Conservation (phyloP, 345 rosid species). For the Tarenaya hassleriana region DNA sequence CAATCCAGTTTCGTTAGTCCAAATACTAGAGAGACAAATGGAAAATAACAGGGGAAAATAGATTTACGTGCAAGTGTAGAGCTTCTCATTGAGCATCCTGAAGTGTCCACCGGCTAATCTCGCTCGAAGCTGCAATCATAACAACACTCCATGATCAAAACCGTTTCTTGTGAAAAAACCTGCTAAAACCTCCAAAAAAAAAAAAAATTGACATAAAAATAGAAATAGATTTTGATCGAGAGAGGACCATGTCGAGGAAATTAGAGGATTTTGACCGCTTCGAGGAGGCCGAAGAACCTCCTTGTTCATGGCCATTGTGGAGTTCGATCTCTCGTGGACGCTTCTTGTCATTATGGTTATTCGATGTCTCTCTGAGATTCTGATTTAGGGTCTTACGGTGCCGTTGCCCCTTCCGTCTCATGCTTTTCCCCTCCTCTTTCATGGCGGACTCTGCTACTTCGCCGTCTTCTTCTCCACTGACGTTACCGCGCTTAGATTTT, state of each 20-base stretch:
- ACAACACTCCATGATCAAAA: neutral
- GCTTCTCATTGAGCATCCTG: conserved; percentile 89
- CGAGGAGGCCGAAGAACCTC: conserved; percentile 23
- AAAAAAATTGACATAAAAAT: neutral
- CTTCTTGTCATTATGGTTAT: conserved; percentile 21
- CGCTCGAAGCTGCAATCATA: conserved; percentile 60
- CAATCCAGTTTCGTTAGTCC: too few species aligned
- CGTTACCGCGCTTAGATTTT: too few species aligned
- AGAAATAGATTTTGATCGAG: conserved; percentile 15
- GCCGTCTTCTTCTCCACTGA: too few species aligned
- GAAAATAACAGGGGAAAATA: neutral
- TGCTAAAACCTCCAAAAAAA: neutral
- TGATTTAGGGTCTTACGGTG: conserved; percentile 24
- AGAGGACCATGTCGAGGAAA: conserved; percentile 51
- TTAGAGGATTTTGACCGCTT: conserved; percentile 32
- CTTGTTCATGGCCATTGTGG: conserved; percentile 1
- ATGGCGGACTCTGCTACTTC: conserved; percentile 13
- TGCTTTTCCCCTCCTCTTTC: conserved; percentile 35
- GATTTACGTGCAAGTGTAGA: conserved; percentile 81
- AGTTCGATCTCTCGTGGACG: conserved; percentile 10
- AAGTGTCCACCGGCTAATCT: conserved; percentile 57
- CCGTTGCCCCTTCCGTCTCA: conserved; percentile 46
- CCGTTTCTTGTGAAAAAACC: too few species aligned
- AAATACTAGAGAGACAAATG: too few species aligned
- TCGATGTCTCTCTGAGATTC: conserved; percentile 8